These are phyloP conservation scores for Thalassiosira profunda DNA, from an alignment of 108 stramenopile species.

Conservation along the genomic window DNA sequence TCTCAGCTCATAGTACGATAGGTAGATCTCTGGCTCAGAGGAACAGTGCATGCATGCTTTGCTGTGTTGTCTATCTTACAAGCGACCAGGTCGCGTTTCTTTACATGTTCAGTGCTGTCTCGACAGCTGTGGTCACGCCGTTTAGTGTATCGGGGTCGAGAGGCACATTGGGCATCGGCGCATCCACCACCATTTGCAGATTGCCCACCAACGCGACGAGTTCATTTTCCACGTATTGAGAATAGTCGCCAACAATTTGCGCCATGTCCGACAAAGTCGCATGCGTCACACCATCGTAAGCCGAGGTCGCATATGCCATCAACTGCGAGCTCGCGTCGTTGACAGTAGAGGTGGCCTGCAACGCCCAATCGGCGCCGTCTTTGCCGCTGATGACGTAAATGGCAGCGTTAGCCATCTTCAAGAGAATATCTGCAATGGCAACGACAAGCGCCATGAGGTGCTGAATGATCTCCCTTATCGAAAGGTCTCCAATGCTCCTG, in stretches of 20 bases:
- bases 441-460: conserved; percentile 22
- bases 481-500: conserved; percentile 18
- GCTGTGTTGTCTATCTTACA: no score
- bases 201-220: conserved; percentile 22
- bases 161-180: no score
- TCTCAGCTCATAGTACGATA: no score
- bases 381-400: conserved; percentile 39
- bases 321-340: conserved; percentile 15
- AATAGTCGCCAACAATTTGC: conserved; percentile 24
- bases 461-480: conserved; percentile 34
- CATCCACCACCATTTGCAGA: background rate
- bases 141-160: no score
- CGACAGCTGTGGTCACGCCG: no score
- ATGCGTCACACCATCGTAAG: conserved; percentile 35
- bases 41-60: no score
- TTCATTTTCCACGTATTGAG: conserved; percentile 31
- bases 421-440: conserved; percentile 27
- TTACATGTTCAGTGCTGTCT: no score
- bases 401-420: conserved; percentile 34
- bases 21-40: no score
- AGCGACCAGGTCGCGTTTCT: no score
- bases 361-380: conserved; percentile 22
- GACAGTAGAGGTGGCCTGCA: conserved; percentile 25
- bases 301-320: conserved; percentile 21
- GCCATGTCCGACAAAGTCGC: conserved; percentile 25